Evolutionary conservation across 805 yeast genomes (phyloP).

Genomic region (Cyberlindnera bimundalis): DNA sequence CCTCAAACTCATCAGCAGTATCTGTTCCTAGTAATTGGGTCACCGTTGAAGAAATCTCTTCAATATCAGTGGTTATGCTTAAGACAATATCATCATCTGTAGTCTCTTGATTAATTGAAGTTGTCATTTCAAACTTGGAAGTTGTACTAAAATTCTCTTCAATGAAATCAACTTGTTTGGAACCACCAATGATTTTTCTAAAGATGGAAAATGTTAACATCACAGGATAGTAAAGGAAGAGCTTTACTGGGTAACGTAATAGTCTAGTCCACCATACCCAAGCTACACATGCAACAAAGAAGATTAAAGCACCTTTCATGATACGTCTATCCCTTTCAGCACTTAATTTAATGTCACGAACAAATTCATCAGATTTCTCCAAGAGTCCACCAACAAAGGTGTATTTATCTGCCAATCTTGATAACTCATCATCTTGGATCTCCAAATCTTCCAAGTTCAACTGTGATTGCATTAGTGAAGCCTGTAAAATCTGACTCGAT

Average conservation of each 20-base stretch:
- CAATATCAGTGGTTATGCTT: slow-evolving; percentile 2
- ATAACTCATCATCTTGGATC: slow-evolving; percentile 22
- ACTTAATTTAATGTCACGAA: slow-evolving; percentile 25
- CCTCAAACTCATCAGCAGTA: slow-evolving; percentile 2
- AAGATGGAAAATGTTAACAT: slow-evolving; percentile 10
- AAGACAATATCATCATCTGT: no score
- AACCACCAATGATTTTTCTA: background rate
- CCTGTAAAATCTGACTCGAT: slow-evolving; percentile 26
- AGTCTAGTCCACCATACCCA: slow-evolving; percentile 25
- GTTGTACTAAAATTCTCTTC: slow-evolving; percentile 1
- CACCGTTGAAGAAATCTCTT: background rate
- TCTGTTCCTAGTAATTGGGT: background rate
- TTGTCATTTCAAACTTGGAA: background rate
- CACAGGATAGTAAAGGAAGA: slow-evolving; percentile 13
- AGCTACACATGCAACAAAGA: slow-evolving; percentile 21
- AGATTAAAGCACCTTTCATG: slow-evolving; percentile 23
- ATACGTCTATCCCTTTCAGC: slow-evolving; percentile 22
- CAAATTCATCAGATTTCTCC: slow-evolving; percentile 24
- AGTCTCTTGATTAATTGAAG: background rate
- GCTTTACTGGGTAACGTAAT: slow-evolving; percentile 20
- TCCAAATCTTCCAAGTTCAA: slow-evolving; percentile 26
- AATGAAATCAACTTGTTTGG: slow-evolving; percentile 8
- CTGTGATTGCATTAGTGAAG: slow-evolving; percentile 25
- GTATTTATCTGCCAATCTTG: slow-evolving; percentile 20
- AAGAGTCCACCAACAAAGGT: slow-evolving; percentile 19